Percentiles rank a stretch among this genome's conserved stretches.
Conservation (phyloP, 352 stramenopile genomes). For the Phytophthora podocarpi region DNA sequence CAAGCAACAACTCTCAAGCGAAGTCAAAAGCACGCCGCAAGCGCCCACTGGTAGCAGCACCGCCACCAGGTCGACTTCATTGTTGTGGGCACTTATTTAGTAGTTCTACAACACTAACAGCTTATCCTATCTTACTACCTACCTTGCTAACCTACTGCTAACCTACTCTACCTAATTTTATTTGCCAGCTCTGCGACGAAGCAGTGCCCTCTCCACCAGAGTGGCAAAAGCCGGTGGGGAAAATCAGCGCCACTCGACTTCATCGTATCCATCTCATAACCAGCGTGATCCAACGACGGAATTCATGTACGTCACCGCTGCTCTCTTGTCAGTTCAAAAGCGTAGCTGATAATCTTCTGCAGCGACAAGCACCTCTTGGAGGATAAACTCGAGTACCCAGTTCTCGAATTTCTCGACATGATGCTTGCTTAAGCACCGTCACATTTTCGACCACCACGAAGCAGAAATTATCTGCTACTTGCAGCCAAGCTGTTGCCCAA, state of each 20-base stretch:
- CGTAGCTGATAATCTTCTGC: slow-evolving; percentile 9
- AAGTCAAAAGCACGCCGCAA: slow-evolving; percentile 18
- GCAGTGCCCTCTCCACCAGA: slow-evolving; percentile 3
- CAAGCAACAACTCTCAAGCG: not conserved
- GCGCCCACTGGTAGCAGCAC: slow-evolving; percentile 5
- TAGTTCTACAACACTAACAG: slow-evolving; percentile 44
- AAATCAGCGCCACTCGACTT: not conserved
- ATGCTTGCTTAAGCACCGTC: slow-evolving; percentile 48
- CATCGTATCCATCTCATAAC: slow-evolving; percentile 11
- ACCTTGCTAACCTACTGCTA: slow-evolving; percentile 39
- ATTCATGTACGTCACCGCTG: slow-evolving; percentile 37
- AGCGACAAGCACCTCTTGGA: slow-evolving; percentile 57
- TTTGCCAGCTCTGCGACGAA: slow-evolving; percentile 22
- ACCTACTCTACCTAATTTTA: slow-evolving; percentile 47
- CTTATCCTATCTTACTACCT: slow-evolving; percentile 38
- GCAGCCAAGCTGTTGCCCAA: not conserved
- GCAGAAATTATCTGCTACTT: not conserved
- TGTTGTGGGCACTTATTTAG: slow-evolving; percentile 10
- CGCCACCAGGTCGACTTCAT: slow-evolving; percentile 32
- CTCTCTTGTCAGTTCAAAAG: not conserved
- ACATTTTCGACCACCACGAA: not conserved
- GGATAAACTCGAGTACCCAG: slow-evolving; percentile 47
- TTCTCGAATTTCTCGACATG: slow-evolving; percentile 71
- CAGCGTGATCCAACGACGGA: slow-evolving; percentile 16
- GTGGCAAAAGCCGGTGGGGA: not conserved